Percentiles rank a stretch among this genome's conserved stretches.
phyloP scores from a whole-genome alignment of 257 asterid genomes.

The Nyctanthes arbortristis region DNA sequence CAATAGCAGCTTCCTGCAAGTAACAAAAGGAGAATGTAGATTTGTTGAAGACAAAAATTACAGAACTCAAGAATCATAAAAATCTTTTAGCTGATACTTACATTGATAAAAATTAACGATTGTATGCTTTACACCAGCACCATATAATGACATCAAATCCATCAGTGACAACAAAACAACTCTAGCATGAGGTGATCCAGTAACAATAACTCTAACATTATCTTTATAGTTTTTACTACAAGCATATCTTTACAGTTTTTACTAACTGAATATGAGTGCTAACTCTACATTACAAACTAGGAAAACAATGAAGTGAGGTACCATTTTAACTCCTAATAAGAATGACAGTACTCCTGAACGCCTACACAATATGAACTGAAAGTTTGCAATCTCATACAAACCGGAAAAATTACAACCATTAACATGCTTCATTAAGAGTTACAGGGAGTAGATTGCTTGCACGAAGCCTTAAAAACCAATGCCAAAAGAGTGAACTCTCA shows the following conservation, averaged over 20 bases:
- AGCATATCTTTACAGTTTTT: neutral
- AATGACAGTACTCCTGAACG: neutral
- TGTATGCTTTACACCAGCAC: too few relatives aligned
- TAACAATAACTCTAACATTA: neutral
- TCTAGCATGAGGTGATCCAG: too few relatives aligned
- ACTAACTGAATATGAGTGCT: neutral
- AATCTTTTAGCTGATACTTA: too few relatives aligned
- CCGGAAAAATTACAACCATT: neutral
- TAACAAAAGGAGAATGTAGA: slow-evolving; percentile 29
- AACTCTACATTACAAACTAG: too few relatives aligned
- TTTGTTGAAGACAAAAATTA: slow-evolving; percentile 13
- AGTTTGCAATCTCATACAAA: neutral
- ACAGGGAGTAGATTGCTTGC: neutral
- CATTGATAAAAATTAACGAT: too few relatives aligned
- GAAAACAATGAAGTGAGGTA: neutral
- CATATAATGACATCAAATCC: neutral
- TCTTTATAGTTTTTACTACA: too few relatives aligned
- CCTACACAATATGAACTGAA: neutral
- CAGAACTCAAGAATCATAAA: neutral
- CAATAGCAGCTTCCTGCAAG: slow-evolving; percentile 59
- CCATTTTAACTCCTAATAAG: slow-evolving; percentile 9
- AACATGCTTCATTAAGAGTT: neutral
- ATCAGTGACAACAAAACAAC: neutral
- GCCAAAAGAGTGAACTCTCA: neutral
- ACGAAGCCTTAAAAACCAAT: neutral